Base-by-base conservation (phyloP, 768 basidiomycete species). In the Leccinum imitatum region DNA sequence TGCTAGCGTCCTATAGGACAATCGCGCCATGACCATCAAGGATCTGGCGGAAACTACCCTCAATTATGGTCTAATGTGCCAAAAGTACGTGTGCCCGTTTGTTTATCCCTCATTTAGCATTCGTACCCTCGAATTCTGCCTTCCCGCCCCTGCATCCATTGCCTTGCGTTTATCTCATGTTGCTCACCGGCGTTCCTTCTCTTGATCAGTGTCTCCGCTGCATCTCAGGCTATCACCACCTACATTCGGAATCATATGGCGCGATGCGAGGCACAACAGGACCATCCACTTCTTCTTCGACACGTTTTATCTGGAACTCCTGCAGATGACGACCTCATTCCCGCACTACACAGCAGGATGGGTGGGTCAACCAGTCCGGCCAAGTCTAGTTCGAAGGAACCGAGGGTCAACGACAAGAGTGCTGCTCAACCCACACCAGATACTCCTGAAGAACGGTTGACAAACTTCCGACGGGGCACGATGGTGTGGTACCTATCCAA, bases 1-100 rank as follows among this genome's bases (percentile, higher is more conserved):
- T 55, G 50, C 33, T 23, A 13, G 46, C 39, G 27, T 61, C 41
- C 11, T 46, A 21, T 58, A 90, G 88, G 84, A 87, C 68, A 92
- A 92, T 73, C 84, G 88, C 53, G 90, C 90, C 51, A 89, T 91
- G 86, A 91, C 90, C 46, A 87, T 91, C 76, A 92, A 91, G 72
- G 90, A 92, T 76, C 84, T 92, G 56, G 86, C 90, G 33, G 87
- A 91, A 65, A 83, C 86, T 76, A 80, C 84, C 39, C 79, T 85
- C 63, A 77, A 76, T 62, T 82, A 79, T 67, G 90, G 90, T 54
- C 78, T 91, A 19, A 77, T 82, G 59, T 90, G 89, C 73, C 88
- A 90, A 77, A 91, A 89, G 90, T 92, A 64, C 63, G 82, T 80
- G 61, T 56, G 54, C 53, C 62, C 41, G 57, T 58, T 52, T 50